Evolutionary conservation across 2,329 filamentous ascomycete species (phyloP).

Genomic region (Cercospora janseana): DNA sequence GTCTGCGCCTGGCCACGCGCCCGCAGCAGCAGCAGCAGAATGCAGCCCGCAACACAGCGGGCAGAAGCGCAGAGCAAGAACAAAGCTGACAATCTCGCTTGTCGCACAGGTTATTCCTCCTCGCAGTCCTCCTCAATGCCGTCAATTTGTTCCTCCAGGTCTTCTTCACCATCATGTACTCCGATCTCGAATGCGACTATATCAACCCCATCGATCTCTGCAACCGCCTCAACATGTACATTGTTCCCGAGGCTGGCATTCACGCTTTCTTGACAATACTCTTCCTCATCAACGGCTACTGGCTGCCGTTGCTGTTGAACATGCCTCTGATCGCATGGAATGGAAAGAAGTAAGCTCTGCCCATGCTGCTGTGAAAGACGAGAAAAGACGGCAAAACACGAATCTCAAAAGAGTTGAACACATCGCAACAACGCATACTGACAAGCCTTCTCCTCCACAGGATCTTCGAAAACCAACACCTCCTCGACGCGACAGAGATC

Average conservation of each 20-base stretch:
- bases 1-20: constrained; percentile 9
- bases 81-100: constrained; percentile 9
- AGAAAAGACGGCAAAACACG: no score
- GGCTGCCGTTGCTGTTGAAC: constrained; percentile 89
- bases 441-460: constrained; percentile 54
- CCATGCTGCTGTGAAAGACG: no score
- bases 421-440: constrained; percentile 27
- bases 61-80: constrained; percentile 11
- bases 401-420: not conserved
- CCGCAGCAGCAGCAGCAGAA: constrained; percentile 1
- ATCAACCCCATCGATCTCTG: constrained; percentile 99
- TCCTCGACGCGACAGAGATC: constrained; percentile 96
- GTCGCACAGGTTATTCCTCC: constrained; percentile 73
- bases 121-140: constrained; percentile 98
- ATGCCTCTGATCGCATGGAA: constrained; percentile 90
- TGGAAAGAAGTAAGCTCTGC: constrained; percentile 83
- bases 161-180: constrained; percentile 99
- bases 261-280: constrained; percentile 93
- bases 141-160: constrained; percentile 99
- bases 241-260: constrained; percentile 95
- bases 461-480: constrained; percentile 94
- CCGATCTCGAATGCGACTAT: constrained; percentile 99
- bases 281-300: constrained; percentile 98
- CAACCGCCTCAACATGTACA: constrained; percentile 99
- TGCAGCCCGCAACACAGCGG: not conserved